Conservation (phyloP, 2,329 filamentous ascomycete genomes). For the Teratosphaeria viscida region DNA sequence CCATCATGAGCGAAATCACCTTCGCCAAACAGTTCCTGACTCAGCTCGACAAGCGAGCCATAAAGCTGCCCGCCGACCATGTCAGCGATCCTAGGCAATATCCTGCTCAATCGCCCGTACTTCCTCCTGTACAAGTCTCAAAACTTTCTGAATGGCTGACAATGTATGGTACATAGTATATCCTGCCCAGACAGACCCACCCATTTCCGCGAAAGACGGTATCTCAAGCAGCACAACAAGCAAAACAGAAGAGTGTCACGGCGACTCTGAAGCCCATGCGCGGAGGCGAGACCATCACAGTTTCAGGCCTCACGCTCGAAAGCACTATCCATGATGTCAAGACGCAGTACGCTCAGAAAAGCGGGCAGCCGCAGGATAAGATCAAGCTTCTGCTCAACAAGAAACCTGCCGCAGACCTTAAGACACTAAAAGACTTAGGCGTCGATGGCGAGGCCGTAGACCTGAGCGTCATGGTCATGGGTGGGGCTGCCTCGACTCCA, state of each 20-base stretch:
- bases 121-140: slow-evolving; percentile 18
- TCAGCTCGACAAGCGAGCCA: slow-evolving; percentile 64
- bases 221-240: slow-evolving; percentile 35
- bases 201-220: slow-evolving; percentile 39
- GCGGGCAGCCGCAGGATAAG: slow-evolving; percentile 60
- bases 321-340: slow-evolving; percentile 76
- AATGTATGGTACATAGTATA: slow-evolving; percentile 44
- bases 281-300: slow-evolving; percentile 49
- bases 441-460: slow-evolving; percentile 51
- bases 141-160: neutral
- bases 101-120: slow-evolving; percentile 64
- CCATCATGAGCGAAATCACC: slow-evolving; percentile 49
- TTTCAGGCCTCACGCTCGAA: slow-evolving; percentile 51
- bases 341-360: slow-evolving; percentile 51
- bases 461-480: slow-evolving; percentile 81
- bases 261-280: slow-evolving; percentile 67
- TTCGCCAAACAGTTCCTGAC: slow-evolving; percentile 80
- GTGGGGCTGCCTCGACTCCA: slow-evolving; percentile 31
- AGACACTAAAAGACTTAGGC: slow-evolving; percentile 27
- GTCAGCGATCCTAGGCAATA: slow-evolving; percentile 76
- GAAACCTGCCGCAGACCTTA: slow-evolving; percentile 55
- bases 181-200: slow-evolving; percentile 54
- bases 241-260: slow-evolving; percentile 29
- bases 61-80: slow-evolving; percentile 81
- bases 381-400: slow-evolving; percentile 79